These are phyloP conservation scores for Pleurotus salmoneostramineus DNA, from an alignment of 768 basidiomycete species.

Conservation along the genomic window DNA sequence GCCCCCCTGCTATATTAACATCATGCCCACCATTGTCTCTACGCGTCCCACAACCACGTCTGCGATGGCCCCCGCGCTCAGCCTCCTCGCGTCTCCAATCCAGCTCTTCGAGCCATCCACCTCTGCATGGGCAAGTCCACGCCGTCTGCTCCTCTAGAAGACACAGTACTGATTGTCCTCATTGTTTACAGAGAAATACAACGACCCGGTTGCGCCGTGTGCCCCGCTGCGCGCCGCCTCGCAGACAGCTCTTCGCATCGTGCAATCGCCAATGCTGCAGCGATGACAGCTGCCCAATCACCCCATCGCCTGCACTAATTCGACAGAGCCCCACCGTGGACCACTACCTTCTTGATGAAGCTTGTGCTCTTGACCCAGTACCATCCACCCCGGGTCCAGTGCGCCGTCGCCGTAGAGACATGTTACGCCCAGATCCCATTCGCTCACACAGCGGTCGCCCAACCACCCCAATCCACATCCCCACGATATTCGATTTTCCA, in stretches of 20 bases:
- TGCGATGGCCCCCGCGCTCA: not conserved
- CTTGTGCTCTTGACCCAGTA: not conserved
- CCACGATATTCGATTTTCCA: not conserved
- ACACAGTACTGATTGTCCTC: too few species aligned
- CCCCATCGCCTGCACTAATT: not conserved
- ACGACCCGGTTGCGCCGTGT: not conserved
- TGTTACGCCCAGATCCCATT: constrained; percentile 45
- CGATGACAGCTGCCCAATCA: not conserved
- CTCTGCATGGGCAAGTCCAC: too few species aligned
- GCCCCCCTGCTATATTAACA: constrained; percentile 18
- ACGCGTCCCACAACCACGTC: not conserved
- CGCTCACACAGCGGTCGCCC: constrained; percentile 18
- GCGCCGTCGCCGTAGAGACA: constrained; percentile 48
- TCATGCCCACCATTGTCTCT: constrained; percentile 38
- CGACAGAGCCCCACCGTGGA: not conserved
- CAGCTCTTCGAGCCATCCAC: not conserved
- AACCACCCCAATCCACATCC: not conserved
- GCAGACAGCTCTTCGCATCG: constrained; percentile 14
- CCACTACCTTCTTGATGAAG: not conserved
- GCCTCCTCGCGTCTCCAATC: constrained; percentile 16
- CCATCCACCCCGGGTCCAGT: constrained; percentile 44
- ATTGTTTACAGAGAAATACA: not conserved
- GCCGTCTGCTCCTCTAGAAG: too few species aligned
- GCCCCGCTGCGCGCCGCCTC: constrained; percentile 8
- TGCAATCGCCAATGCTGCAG: not conserved